Evolutionary conservation across 257 asterid species (phyloP), one percentile per base, ranked within the genome.

Genomic region (Cinchona pubescens): DNA sequence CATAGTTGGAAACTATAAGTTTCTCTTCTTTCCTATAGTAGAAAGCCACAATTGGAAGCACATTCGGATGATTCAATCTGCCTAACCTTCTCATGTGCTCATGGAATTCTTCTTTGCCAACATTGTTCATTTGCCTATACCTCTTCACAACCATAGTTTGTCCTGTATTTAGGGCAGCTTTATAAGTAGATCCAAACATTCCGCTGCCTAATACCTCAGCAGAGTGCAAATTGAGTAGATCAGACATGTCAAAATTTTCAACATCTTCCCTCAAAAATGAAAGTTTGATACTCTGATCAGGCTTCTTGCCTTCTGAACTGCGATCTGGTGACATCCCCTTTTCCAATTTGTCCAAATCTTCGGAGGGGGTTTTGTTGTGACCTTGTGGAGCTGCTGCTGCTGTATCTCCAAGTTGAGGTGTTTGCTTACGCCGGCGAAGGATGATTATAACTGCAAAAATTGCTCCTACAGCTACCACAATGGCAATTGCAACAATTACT

Each of bases 1-100:
- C 86, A 69, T 81, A 90, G 70, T 85, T 86, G 0, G 86, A 74
- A 59, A 95, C 87, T 34, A 92, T 63, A n/a, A 95, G 96, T 81
- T 95, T 95, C 89, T 95, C 98, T 75, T 95, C 99, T 73, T 89
- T 93, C 79, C 96, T 82, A 67, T 91, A 95, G 75, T 90, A 91
- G 87, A 81, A 95, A 13, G 94, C 99, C 32, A 92, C 82, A 42
- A 88, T 38, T 1, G 93, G 89, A 71, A 95, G 96, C 81, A 95
- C 81, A 66, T 95, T 92, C 12, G 79, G 82, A 69, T 95, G 92
- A 48, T 45, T 69, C 84, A 95, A 71, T 71, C 87, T 85, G 9
- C 99, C 99, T n/a, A 95, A 80, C 81, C 96, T 81, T 58, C 96
- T 86, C 99, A 95, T 95, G 69, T 95, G 98, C 76, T 95, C 99